Evolutionary conservation across 2,329 filamentous ascomycete genomes (phyloP).

Genomic region (Xylariaceae sp.): DNA sequence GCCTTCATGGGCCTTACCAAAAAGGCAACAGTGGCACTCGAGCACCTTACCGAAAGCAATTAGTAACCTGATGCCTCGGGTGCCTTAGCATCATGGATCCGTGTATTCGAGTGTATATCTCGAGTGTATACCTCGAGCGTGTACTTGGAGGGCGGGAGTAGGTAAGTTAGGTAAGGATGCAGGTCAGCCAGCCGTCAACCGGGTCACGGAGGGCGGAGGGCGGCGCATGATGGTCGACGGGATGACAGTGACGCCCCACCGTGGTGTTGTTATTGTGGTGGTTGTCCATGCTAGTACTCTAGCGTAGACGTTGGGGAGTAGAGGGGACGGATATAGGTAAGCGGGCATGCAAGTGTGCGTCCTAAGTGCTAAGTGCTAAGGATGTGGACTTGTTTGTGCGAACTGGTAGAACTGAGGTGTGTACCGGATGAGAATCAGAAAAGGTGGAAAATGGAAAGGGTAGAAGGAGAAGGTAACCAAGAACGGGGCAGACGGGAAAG

Average conservation of each 20-base stretch:
- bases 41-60: slow-evolving; percentile 28
- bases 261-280: slow-evolving; percentile 8
- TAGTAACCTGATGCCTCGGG: slow-evolving; percentile 7
- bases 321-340: no score
- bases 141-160: background rate
- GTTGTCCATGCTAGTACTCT: no score
- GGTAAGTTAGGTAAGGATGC: slow-evolving; percentile 14
- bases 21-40: slow-evolving; percentile 29
- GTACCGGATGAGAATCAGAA: slow-evolving; percentile 2
- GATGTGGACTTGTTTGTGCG: no score
- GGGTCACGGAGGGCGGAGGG: slow-evolving; percentile 16
- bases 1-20: slow-evolving; percentile 11
- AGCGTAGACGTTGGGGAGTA: no score
- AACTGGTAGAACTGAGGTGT: background rate
- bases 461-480: background rate
- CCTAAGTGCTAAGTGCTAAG: no score
- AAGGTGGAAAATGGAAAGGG: background rate
- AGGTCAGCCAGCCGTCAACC: slow-evolving; percentile 19
- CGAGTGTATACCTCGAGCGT: no score
- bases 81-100: slow-evolving; percentile 10
- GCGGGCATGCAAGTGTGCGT: no score
- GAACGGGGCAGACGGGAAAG: no score
- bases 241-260: slow-evolving; percentile 18
- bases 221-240: slow-evolving; percentile 16
- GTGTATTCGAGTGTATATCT: slow-evolving; percentile 11